Conservation (phyloP, 2,329 filamentous ascomycete genomes). For the Botrytis porri region DNA sequence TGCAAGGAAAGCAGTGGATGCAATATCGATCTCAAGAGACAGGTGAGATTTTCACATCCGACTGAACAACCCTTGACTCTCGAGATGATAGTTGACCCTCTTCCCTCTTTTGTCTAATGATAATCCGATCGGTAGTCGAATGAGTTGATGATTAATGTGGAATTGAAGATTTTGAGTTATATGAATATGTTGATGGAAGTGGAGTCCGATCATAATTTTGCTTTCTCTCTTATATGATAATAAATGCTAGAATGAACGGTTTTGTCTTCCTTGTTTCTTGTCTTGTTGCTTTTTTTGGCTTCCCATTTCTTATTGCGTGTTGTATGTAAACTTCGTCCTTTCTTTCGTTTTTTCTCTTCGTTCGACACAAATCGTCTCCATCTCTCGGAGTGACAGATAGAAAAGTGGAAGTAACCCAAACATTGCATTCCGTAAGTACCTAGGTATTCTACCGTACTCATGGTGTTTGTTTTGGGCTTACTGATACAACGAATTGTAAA, state of each 20-base stretch:
- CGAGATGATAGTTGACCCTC: constrained; percentile 7
- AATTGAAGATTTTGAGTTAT: constrained; percentile 26
- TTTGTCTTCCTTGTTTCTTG: background rate
- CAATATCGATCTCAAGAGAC: background rate
- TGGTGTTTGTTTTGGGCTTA: background rate
- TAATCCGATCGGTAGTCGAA: constrained; percentile 22
- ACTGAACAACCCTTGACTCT: constrained; percentile 2
- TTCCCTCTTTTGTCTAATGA: constrained; percentile 17
- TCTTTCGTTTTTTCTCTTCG: background rate
- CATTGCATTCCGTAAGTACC: background rate
- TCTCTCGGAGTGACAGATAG: background rate
- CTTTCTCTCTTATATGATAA: background rate
- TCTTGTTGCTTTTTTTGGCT: background rate
- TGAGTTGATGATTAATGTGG: background rate
- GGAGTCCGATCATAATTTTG: background rate
- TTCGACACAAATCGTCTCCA: background rate
- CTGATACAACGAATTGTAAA: background rate
- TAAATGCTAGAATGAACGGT: background rate
- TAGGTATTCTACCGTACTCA: background rate
- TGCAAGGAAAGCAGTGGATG: background rate
- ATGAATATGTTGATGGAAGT: background rate
- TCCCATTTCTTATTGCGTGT: background rate
- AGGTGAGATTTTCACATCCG: constrained; percentile 1
- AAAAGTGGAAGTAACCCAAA: background rate
- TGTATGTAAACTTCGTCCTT: background rate